A percentile compares a stretch with the other conserved stretches of the same genome.
phyloP scores from a whole-genome alignment of 257 asterid genomes.

The Penstemon barbatus region DNA sequence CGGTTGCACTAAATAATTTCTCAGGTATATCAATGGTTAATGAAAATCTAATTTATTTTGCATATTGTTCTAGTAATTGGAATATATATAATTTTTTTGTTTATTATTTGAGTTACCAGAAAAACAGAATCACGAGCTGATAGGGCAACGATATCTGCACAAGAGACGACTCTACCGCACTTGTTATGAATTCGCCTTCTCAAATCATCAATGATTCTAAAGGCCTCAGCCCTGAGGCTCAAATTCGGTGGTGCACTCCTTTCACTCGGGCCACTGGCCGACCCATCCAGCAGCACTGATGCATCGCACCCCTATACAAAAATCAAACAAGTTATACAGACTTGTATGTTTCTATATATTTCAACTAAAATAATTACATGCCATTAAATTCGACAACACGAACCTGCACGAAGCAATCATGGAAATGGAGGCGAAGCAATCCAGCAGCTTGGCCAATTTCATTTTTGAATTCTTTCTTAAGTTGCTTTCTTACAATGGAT shows the following conservation, averaged over 20 bases:
- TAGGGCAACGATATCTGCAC: constrained; percentile 47
- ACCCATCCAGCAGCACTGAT: constrained; percentile 46
- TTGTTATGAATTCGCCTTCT: constrained; percentile 33
- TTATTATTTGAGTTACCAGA: constrained; percentile 32
- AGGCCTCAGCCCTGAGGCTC: constrained; percentile 44
- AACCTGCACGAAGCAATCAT: constrained; percentile 70
- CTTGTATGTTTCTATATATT: too few species aligned
- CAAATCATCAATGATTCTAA: constrained; percentile 45
- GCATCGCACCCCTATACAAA: constrained; percentile 39
- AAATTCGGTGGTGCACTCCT: constrained; percentile 46
- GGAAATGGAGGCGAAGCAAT: constrained; percentile 74
- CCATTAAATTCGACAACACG: too few species aligned
- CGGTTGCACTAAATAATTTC: too few species aligned
- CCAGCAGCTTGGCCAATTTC: constrained; percentile 76
- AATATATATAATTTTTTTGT: not conserved
- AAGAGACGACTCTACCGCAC: constrained; percentile 51
- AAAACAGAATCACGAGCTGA: constrained; percentile 54
- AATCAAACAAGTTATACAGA: not conserved
- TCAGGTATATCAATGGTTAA: too few species aligned
- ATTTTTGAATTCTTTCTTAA: constrained; percentile 40
- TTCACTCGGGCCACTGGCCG: constrained; percentile 48
- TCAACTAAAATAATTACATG: too few species aligned
- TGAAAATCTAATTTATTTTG: not conserved
- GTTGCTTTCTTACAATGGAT: constrained; percentile 45
- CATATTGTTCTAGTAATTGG: not conserved